Percentiles rank a stretch among this genome's conserved stretches.
Conservation (phyloP, 805 yeast species). For the Trichomonascus vanleenenianus region DNA sequence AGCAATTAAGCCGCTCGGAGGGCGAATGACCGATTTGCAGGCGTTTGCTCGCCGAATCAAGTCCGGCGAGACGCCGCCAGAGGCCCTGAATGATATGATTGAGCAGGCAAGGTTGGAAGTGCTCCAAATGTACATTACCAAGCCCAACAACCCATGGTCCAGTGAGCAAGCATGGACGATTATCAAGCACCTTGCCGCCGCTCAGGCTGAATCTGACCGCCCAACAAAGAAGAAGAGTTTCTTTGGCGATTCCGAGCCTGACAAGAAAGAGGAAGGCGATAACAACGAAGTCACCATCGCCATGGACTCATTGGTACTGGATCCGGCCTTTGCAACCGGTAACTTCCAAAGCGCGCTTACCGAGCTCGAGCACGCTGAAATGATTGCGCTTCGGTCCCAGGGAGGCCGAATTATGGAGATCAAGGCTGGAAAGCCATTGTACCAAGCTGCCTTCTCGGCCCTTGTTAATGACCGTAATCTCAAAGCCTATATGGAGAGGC, state of each 20-base stretch:
- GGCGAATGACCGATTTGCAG: slow-evolving; percentile 90
- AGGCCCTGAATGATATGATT: slow-evolving; percentile 73
- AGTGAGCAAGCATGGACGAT: slow-evolving; percentile 85
- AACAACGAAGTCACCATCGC: slow-evolving; percentile 3
- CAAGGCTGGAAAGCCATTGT: slow-evolving; percentile 78
- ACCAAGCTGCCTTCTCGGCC: slow-evolving; percentile 65
- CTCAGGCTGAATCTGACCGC: neutral
- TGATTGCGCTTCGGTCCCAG: slow-evolving; percentile 62
- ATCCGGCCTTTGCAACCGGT: slow-evolving; percentile 34
- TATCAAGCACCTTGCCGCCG: slow-evolving; percentile 51
- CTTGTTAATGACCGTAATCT: slow-evolving; percentile 52
- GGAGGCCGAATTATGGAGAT: slow-evolving; percentile 66
- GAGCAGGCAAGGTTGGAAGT: slow-evolving; percentile 82
- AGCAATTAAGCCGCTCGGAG: slow-evolving; percentile 75
- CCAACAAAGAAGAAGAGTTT: neutral
- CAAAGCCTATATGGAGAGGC: slow-evolving; percentile 55
- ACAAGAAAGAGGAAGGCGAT: neutral
- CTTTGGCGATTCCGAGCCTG: neutral
- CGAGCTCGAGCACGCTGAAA: slow-evolving; percentile 71
- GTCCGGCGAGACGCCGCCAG: slow-evolving; percentile 76
- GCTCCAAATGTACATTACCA: slow-evolving; percentile 59
- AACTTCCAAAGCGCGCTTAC: slow-evolving; percentile 43
- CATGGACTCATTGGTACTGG: slow-evolving; percentile 20
- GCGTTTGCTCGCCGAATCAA: slow-evolving; percentile 80
- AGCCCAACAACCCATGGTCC: slow-evolving; percentile 41